These are phyloP conservation scores for Mortierella polycephala DNA, from an alignment of 371 early-diverging fungal species.

Conservation along the genomic window DNA sequence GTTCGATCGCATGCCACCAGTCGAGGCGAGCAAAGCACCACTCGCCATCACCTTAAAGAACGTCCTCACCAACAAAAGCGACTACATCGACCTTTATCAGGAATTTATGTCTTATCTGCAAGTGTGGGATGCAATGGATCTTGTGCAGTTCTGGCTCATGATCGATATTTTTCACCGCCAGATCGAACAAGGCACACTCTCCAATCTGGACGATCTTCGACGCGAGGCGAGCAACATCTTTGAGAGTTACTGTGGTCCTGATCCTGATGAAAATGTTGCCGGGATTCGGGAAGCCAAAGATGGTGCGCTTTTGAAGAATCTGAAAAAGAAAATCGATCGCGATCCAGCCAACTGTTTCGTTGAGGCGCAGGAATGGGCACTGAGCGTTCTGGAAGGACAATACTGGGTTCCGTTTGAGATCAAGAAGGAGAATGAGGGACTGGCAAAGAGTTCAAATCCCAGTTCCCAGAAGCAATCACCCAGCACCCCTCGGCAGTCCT, in stretches of 20 bases:
- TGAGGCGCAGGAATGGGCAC: slow-evolving; percentile 45
- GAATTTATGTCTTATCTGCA: slow-evolving; percentile 49
- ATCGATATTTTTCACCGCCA: slow-evolving; percentile 46
- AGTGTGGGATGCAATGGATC: slow-evolving; percentile 53
- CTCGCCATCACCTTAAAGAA: slow-evolving; percentile 12
- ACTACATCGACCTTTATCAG: slow-evolving; percentile 34
- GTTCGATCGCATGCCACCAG: not conserved
- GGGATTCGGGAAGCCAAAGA: slow-evolving; percentile 34
- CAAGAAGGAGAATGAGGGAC: slow-evolving; percentile 16
- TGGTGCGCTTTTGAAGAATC: slow-evolving; percentile 27
- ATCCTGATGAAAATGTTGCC: slow-evolving; percentile 22
- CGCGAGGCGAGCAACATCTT: slow-evolving; percentile 37
- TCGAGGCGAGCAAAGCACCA: not conserved
- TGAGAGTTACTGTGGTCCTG: slow-evolving; percentile 33
- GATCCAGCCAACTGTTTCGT: slow-evolving; percentile 32
- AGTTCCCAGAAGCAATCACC: not conserved
- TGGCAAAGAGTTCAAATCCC: not conserved
- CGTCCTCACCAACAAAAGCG: slow-evolving; percentile 28
- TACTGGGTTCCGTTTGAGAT: slow-evolving; percentile 48
- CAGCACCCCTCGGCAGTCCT: not conserved
- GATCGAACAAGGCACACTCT: slow-evolving; percentile 37
- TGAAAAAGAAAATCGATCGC: slow-evolving; percentile 28
- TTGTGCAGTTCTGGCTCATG: slow-evolving; percentile 49
- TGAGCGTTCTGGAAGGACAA: slow-evolving; percentile 31
- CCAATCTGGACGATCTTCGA: slow-evolving; percentile 23